Evolutionary conservation across 805 yeast genomes (phyloP).

Genomic region (Candida easanensis): DNA sequence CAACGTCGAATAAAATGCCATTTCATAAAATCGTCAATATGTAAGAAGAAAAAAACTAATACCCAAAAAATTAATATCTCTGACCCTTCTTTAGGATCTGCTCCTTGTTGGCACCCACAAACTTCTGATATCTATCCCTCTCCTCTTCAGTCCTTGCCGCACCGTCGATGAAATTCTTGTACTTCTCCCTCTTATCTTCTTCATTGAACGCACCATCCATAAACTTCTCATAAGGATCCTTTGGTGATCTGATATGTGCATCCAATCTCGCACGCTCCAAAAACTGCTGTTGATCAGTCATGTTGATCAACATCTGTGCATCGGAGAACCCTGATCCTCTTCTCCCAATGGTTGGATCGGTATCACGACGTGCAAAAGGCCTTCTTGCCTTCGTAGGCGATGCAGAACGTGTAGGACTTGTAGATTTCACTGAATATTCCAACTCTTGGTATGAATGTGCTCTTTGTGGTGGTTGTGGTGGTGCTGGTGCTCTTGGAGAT

Average conservation of each 20-base stretch:
- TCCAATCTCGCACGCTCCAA: slow-evolving; percentile 17
- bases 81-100: slow-evolving; percentile 6
- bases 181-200: slow-evolving; percentile 17
- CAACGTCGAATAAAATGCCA: no score
- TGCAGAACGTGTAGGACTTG: slow-evolving; percentile 8
- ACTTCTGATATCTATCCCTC: slow-evolving; percentile 14
- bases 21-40: neutral
- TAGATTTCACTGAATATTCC: slow-evolving; percentile 23
- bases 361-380: slow-evolving; percentile 7
- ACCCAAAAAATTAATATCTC: neutral
- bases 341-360: slow-evolving; percentile 8
- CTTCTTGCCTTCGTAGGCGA: slow-evolving; percentile 5
- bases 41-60: neutral
- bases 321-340: slow-evolving; percentile 4
- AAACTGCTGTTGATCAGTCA: slow-evolving; percentile 21
- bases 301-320: slow-evolving; percentile 13
- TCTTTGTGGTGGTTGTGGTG: neutral
- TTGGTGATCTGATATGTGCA: slow-evolving; percentile 1
- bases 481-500: neutral
- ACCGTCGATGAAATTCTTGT: slow-evolving; percentile 22
- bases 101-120: slow-evolving; percentile 18
- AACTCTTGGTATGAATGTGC: slow-evolving; percentile 14
- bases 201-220: slow-evolving; percentile 22
- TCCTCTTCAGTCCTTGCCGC: slow-evolving; percentile 21
- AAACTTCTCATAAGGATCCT: slow-evolving; percentile 20